Conservation (phyloP, 2,329 filamentous ascomycete genomes). For the Clathrospora elynae region DNA sequence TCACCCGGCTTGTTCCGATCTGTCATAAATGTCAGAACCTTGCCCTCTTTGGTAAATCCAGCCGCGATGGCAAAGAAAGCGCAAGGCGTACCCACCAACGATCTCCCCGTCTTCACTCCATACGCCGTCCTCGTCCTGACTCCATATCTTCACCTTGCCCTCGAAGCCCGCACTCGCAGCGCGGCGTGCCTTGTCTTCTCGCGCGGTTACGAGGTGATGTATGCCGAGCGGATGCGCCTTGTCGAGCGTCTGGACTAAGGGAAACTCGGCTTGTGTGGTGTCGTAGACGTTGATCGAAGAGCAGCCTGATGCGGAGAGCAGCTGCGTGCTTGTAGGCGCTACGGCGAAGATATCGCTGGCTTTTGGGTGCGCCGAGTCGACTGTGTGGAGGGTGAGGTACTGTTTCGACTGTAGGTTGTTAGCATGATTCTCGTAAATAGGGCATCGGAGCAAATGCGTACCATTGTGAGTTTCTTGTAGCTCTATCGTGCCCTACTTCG, state of each 20-base stretch:
- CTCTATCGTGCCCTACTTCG: not conserved
- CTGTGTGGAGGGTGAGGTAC: conserved; percentile 90
- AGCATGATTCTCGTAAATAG: conserved; percentile 4
- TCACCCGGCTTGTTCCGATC: conserved; percentile 68
- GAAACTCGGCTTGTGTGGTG: conserved; percentile 71
- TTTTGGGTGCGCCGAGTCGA: conserved; percentile 78
- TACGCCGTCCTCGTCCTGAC: conserved; percentile 55
- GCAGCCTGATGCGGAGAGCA: conserved; percentile 83
- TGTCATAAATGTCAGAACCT: conserved; percentile 22
- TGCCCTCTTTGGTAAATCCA: not conserved
- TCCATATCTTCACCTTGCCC: conserved; percentile 87
- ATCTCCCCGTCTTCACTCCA: conserved; percentile 60
- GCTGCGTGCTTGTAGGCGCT: conserved; percentile 71
- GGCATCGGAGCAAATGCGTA: not conserved
- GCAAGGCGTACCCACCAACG: conserved; percentile 46
- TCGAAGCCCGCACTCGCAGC: conserved; percentile 88
- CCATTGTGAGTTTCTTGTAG: conserved; percentile 9
- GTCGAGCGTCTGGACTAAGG: conserved; percentile 77
- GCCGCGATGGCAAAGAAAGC: conserved; percentile 16
- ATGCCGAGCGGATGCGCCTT: conserved; percentile 86
- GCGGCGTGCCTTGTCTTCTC: conserved; percentile 63
- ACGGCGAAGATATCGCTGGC: conserved; percentile 80
- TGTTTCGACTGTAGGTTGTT: conserved; percentile 78
- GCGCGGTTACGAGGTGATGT: conserved; percentile 80
- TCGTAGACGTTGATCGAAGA: conserved; percentile 74